These are phyloP conservation scores for Penicillium roqueforti DNA, from an alignment of 495 filamentous ascomycete genomes.

Conservation along the genomic window DNA sequence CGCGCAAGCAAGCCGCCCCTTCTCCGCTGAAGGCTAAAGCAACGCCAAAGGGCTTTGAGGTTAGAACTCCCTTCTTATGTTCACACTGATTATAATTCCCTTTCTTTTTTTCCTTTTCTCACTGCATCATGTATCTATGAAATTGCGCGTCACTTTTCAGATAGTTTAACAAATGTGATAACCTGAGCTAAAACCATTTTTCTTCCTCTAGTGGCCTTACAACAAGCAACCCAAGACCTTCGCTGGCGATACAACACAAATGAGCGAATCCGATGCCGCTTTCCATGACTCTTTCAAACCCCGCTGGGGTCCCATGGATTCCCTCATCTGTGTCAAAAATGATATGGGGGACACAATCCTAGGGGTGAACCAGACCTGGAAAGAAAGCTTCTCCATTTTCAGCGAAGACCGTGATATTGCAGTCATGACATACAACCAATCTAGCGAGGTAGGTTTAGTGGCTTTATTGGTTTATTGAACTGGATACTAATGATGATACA, in stretches of 20 bases:
- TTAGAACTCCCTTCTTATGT: constrained; percentile 55
- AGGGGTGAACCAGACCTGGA: constrained; percentile 30
- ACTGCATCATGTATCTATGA: constrained; percentile 23
- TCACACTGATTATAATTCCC: constrained; percentile 15
- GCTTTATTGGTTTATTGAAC: not conserved
- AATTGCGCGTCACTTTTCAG: constrained; percentile 11
- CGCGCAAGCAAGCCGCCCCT: constrained; percentile 32
- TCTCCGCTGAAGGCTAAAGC: constrained; percentile 38
- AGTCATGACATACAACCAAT: constrained; percentile 26
- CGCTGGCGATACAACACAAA: constrained; percentile 51
- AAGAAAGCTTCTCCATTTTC: constrained; percentile 33
- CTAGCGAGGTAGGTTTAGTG: constrained; percentile 21
- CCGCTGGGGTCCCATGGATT: constrained; percentile 72
- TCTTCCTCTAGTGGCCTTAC: constrained; percentile 75
- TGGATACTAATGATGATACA: constrained; percentile 13
- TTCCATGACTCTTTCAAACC: constrained; percentile 68
- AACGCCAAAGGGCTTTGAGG: constrained; percentile 64
- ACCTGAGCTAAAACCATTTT: constrained; percentile 34
- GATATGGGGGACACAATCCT: constrained; percentile 22
- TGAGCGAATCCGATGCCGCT: constrained; percentile 54
- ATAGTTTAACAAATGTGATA: constrained; percentile 28
- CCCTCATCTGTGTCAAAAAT: constrained; percentile 57
- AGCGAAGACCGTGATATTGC: constrained; percentile 37
- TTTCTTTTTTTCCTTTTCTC: constrained; percentile 12
- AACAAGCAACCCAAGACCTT: constrained; percentile 66